A percentile compares a stretch with the other conserved stretches of the same genome.
Evolutionary conservation across 164 flowering plant genomes (phyloP).

Genomic region (Echeveria elegans): DNA sequence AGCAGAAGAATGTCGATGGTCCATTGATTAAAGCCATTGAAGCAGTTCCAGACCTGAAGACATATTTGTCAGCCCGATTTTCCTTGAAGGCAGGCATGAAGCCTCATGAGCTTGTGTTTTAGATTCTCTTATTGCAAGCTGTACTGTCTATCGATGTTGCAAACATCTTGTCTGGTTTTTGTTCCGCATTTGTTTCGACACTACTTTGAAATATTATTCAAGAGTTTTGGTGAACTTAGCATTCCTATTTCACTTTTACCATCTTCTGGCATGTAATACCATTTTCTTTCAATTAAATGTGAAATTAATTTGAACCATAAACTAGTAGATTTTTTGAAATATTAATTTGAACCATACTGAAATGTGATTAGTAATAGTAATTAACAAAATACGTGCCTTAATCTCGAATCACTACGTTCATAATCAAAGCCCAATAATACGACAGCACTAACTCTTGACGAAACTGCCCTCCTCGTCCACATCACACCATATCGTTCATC

Average conservation of each 20-base stretch:
- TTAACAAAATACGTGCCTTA: too few species aligned
- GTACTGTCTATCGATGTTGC: neutral
- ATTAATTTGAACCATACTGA: too few species aligned
- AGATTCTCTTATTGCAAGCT: constrained; percentile 10
- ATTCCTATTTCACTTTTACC: neutral
- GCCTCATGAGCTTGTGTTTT: constrained; percentile 74
- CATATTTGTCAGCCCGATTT: constrained; percentile 58
- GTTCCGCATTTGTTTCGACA: neutral
- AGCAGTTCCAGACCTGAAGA: constrained; percentile 51
- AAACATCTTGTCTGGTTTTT: neutral
- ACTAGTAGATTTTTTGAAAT: too few species aligned
- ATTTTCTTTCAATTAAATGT: too few species aligned
- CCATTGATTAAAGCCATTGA: constrained; percentile 44
- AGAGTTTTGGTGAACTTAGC: neutral
- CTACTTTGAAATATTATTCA: neutral
- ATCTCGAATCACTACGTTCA: neutral
- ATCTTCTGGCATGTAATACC: too few species aligned
- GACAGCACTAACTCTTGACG: neutral
- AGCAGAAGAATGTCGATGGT: constrained; percentile 56
- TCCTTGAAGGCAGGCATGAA: constrained; percentile 70
- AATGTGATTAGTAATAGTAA: too few species aligned
- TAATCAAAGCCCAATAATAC: too few species aligned
- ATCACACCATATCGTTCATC: neutral
- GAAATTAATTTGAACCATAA: too few species aligned
- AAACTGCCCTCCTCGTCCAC: neutral